phyloP scores from a whole-genome alignment of 345 rosid genomes.

The Capsella bursapastoris region DNA sequence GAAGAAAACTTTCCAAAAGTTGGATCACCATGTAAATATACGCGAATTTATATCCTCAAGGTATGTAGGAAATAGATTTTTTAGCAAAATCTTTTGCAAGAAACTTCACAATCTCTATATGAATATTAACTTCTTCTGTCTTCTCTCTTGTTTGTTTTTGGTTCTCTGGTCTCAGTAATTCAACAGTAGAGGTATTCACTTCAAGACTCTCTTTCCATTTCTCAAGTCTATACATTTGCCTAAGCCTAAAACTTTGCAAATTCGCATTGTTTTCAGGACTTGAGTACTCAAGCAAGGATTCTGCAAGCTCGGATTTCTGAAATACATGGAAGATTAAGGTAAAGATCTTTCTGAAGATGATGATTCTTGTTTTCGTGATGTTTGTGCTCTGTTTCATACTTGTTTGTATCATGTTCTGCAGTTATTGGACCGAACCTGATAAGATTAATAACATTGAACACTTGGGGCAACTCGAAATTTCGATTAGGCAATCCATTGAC shows the following conservation, averaged over 20 bases:
- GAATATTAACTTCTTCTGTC: neutral
- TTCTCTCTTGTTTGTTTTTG: slow-evolving; percentile 41
- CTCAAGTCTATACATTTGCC: slow-evolving; percentile 8
- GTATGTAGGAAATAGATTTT: slow-evolving; percentile 34
- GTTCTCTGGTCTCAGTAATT: slow-evolving; percentile 59
- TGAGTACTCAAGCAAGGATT: slow-evolving; percentile 60
- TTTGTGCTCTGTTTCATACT: slow-evolving; percentile 14
- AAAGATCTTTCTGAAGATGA: slow-evolving; percentile 27
- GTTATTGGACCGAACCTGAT: slow-evolving; percentile 67
- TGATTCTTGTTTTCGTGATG: slow-evolving; percentile 10
- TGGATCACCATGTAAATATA: slow-evolving; percentile 87
- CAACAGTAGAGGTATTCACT: slow-evolving; percentile 68
- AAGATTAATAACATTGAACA: slow-evolving; percentile 64
- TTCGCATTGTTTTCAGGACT: slow-evolving; percentile 52
- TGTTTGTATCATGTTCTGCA: slow-evolving; percentile 38
- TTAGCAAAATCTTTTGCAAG: neutral
- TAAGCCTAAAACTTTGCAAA: slow-evolving; percentile 30
- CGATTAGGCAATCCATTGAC: slow-evolving; percentile 62
- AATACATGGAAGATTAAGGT: slow-evolving; percentile 79
- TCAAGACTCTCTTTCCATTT: neutral
- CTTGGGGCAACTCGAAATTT: slow-evolving; percentile 64
- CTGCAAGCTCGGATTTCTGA: slow-evolving; percentile 67
- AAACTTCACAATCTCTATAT: slow-evolving; percentile 15
- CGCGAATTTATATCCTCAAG: slow-evolving; percentile 70
- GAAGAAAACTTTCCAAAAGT: slow-evolving; percentile 89